These are phyloP conservation scores for Leccinum griseonigrum DNA, from an alignment of 1,284 basidiomycete species.

Conservation along the genomic window DNA sequence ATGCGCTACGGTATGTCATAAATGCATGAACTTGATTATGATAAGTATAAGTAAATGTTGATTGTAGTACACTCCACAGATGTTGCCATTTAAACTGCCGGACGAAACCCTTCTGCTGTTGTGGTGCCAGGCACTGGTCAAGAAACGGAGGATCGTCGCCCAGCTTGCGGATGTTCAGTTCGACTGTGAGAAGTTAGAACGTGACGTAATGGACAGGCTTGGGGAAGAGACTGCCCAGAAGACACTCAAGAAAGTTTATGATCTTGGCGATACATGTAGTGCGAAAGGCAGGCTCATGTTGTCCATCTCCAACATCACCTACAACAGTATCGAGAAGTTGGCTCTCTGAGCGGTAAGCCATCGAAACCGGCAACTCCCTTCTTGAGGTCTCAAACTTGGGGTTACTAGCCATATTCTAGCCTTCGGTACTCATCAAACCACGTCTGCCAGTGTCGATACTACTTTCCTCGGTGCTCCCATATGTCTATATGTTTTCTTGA, in stretches of 20 bases:
- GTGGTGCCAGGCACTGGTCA: background rate
- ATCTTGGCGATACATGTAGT: too few relatives aligned
- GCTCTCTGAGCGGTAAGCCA: background rate
- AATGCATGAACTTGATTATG: background rate
- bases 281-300: background rate
- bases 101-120: background rate
- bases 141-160: background rate
- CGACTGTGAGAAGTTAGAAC: constrained; percentile 1
- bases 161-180: constrained; percentile 1
- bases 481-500: too few relatives aligned
- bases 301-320: background rate
- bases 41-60: background rate
- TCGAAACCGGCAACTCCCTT: background rate
- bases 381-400: too few relatives aligned
- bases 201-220: background rate
- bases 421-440: too few relatives aligned
- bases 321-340: background rate
- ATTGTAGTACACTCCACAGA: background rate
- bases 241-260: constrained; percentile 30
- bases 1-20: background rate
- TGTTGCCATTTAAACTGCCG: background rate
- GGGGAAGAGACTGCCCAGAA: constrained; percentile 12
- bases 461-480: too few relatives aligned
- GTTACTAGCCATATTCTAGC: too few relatives aligned
- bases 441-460: too few relatives aligned